These are phyloP conservation scores for Monosporascus sp. DNA, from an alignment of 2,329 filamentous ascomycete genomes.

Conservation along the genomic window DNA sequence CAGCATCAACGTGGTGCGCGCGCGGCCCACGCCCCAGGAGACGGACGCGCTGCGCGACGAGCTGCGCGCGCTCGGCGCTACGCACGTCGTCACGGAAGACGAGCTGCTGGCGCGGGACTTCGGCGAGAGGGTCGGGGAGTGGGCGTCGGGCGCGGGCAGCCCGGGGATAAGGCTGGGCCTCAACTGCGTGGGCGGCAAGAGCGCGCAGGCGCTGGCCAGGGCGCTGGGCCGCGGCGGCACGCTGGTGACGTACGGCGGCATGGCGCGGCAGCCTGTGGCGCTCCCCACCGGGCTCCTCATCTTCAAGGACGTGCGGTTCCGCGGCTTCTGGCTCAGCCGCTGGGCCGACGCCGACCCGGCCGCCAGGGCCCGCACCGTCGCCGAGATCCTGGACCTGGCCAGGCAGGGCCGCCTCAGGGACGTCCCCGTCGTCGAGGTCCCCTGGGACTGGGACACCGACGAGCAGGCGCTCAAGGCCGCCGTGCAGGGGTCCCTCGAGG, in stretches of 20 bases:
- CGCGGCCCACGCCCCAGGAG: slow-evolving; percentile 58
- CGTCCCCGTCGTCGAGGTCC: slow-evolving; percentile 73
- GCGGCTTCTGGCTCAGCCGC: slow-evolving; percentile 90
- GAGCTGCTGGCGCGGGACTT: slow-evolving; percentile 56
- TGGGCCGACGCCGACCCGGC: slow-evolving; percentile 75
- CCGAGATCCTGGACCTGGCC: slow-evolving; percentile 74
- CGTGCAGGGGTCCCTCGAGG: slow-evolving; percentile 76
- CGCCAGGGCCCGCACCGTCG: slow-evolving; percentile 74
- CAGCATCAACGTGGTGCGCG: slow-evolving; percentile 83
- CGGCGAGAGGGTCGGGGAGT: slow-evolving; percentile 52
- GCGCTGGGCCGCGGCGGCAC: slow-evolving; percentile 62
- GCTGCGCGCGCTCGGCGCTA: slow-evolving; percentile 49
- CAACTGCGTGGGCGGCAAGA: slow-evolving; percentile 91
- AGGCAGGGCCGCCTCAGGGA: slow-evolving; percentile 74
- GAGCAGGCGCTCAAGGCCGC: slow-evolving; percentile 63
- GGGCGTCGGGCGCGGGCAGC: slow-evolving; percentile 64
- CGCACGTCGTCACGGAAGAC: slow-evolving; percentile 51
- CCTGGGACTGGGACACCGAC: slow-evolving; percentile 79
- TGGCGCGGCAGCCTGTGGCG: slow-evolving; percentile 80
- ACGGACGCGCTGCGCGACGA: slow-evolving; percentile 56
- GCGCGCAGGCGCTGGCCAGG: slow-evolving; percentile 73
- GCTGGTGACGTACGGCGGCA: slow-evolving; percentile 91
- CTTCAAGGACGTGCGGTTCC: slow-evolving; percentile 84
- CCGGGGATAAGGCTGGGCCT: slow-evolving; percentile 63
- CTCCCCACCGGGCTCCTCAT: slow-evolving; percentile 83